Evolutionary conservation across 2,329 filamentous ascomycete species (phyloP).

Genomic region (Colletotrichum trifolii): DNA sequence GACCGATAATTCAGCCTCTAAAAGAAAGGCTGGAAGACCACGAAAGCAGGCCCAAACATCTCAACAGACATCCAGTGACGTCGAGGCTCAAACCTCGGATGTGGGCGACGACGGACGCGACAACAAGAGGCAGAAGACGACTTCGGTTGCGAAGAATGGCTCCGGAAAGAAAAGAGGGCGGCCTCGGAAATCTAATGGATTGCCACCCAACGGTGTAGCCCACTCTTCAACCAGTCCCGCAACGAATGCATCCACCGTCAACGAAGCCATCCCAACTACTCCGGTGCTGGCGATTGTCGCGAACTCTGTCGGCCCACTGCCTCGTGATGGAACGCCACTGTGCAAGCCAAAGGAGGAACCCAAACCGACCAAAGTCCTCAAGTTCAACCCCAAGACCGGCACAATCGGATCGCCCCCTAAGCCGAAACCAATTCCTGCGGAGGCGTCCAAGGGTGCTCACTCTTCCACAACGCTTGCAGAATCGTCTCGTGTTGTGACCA

Average conservation of each 20-base stretch:
- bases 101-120: constrained; percentile 32
- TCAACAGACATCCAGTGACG: constrained; percentile 20
- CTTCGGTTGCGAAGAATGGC: constrained; percentile 28
- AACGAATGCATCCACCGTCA: constrained; percentile 1
- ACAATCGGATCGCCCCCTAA: constrained; percentile 72
- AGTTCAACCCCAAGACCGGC: constrained; percentile 69
- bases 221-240: constrained; percentile 37
- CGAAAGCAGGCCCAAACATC: constrained; percentile 9
- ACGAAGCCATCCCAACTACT: constrained; percentile 8
- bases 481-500: constrained; percentile 22
- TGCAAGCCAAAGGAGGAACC: constrained; percentile 7
- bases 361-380: constrained; percentile 55
- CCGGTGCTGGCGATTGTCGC: background rate
- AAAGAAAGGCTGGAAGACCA: background rate
- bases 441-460: constrained; percentile 27
- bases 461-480: constrained; percentile 19
- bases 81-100: constrained; percentile 27
- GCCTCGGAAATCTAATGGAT: constrained; percentile 40
- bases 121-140: constrained; percentile 43
- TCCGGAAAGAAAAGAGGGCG: constrained; percentile 37
- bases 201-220: constrained; percentile 39
- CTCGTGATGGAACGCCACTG: background rate
- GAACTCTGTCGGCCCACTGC: too few relatives aligned
- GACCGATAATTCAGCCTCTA: background rate
- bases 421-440: constrained; percentile 53